Conservation (phyloP, 176 grass and related monocot species). For the Carex cristatella region DNA sequence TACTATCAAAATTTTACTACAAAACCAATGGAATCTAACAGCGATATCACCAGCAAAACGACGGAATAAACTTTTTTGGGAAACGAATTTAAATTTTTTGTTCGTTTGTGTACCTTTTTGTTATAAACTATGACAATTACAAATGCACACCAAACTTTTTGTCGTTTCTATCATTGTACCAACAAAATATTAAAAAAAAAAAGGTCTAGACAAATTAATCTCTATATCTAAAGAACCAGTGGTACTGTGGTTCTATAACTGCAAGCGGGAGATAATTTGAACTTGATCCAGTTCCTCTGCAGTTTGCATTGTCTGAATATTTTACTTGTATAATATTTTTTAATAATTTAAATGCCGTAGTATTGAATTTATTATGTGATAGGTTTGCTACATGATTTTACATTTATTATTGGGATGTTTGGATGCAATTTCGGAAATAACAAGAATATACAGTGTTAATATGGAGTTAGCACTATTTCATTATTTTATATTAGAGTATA, state of each 20-base stretch:
- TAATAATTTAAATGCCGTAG: not conserved
- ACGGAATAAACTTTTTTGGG: not conserved
- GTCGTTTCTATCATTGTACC: not conserved
- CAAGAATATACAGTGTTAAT: no score
- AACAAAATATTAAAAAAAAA: not conserved
- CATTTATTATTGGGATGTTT: not conserved
- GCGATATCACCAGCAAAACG: not conserved
- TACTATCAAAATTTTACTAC: not conserved
- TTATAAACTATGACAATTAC: not conserved
- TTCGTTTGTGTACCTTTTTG: not conserved
- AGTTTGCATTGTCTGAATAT: not conserved
- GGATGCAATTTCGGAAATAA: no score
- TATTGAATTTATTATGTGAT: not conserved
- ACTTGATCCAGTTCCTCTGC: not conserved
- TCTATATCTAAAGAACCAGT: not conserved
- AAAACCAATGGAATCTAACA: not conserved
- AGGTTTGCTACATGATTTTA: not conserved
- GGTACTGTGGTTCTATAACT: not conserved
- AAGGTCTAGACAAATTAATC: not conserved
- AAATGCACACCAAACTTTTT: not conserved
- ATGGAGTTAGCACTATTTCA: no score
- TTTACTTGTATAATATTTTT: not conserved
- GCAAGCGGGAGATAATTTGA: not conserved
- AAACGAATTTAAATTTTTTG: not conserved
- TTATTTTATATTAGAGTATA: no score